Conservation (phyloP, 2,329 filamentous ascomycete species). For the Dendrostoma leiphaemia region DNA sequence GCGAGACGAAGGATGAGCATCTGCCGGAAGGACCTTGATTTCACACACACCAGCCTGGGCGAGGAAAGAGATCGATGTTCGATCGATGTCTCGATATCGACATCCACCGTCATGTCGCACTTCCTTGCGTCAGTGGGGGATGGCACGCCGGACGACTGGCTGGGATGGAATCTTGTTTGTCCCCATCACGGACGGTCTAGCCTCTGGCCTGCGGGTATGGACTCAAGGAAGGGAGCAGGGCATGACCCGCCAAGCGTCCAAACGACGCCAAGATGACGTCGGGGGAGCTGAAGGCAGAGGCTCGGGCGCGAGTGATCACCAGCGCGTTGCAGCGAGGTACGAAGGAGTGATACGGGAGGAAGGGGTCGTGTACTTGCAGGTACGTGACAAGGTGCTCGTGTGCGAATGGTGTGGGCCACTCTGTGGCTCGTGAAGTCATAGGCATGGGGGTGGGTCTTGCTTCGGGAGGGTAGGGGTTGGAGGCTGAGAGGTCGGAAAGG, state of each 20-base stretch:
- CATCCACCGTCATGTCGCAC: not conserved
- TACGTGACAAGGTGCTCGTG: conserved; percentile 8
- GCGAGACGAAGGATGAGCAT: too few relatives aligned
- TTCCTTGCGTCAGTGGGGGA: conserved; percentile 16
- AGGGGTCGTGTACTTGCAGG: conserved; percentile 11
- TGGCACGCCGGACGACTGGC: not conserved
- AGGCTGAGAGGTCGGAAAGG: not conserved
- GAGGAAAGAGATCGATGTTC: too few relatives aligned
- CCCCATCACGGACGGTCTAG: conserved; percentile 5
- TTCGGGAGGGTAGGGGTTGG: conserved; percentile 11
- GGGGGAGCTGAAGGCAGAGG: conserved; percentile 11
- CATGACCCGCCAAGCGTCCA: conserved; percentile 4
- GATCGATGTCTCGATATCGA: not conserved
- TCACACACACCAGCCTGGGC: too few relatives aligned
- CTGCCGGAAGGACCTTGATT: not conserved
- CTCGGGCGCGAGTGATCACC: too few relatives aligned
- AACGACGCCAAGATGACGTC: conserved; percentile 17
- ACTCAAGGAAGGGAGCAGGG: not conserved
- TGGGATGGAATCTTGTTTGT: conserved; percentile 17
- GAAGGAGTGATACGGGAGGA: not conserved
- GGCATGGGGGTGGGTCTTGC: conserved; percentile 7
- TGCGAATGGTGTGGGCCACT: conserved; percentile 6
- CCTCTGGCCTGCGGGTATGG: conserved; percentile 1
- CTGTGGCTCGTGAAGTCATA: conserved; percentile 18
- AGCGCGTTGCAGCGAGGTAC: too few relatives aligned